Conservation (phyloP, 306 rosid species). For the Prunus fruticosa region DNA sequence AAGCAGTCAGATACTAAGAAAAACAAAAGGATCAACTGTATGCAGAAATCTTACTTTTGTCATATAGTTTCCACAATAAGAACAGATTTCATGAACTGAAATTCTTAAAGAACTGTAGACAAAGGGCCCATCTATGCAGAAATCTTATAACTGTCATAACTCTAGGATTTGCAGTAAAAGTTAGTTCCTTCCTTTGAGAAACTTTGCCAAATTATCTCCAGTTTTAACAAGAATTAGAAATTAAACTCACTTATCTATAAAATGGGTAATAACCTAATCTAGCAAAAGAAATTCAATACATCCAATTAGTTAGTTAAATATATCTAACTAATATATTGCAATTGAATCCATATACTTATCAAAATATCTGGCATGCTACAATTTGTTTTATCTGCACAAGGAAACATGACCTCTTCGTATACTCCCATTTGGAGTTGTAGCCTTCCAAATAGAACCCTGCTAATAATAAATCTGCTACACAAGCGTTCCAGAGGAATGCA, state of each 20-base stretch:
- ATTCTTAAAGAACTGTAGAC: not conserved
- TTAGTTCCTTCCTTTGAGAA: not conserved
- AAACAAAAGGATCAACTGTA: not conserved
- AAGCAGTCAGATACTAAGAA: not conserved
- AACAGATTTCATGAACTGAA: not conserved
- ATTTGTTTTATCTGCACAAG: not conserved
- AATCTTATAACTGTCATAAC: not conserved
- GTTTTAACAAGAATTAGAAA: not conserved
- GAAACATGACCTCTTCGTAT: not conserved
- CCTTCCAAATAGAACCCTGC: not conserved
- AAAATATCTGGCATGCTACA: not conserved
- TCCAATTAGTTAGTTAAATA: too few relatives aligned
- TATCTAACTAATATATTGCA: not conserved
- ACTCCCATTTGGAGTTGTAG: not conserved
- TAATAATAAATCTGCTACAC: not conserved
- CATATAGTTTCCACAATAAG: not conserved
- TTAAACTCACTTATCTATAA: not conserved
- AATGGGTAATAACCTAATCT: not conserved
- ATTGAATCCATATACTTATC: not conserved
- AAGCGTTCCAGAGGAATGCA: not conserved
- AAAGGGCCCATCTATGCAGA: not conserved
- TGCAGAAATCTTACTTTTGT: not conserved
- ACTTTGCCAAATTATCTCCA: not conserved
- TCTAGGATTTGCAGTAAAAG: not conserved
- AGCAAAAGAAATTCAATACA: not conserved